Evolutionary conservation across 495 filamentous ascomycete genomes (phyloP).

Genomic region (Hypoxylon subgilvum): DNA sequence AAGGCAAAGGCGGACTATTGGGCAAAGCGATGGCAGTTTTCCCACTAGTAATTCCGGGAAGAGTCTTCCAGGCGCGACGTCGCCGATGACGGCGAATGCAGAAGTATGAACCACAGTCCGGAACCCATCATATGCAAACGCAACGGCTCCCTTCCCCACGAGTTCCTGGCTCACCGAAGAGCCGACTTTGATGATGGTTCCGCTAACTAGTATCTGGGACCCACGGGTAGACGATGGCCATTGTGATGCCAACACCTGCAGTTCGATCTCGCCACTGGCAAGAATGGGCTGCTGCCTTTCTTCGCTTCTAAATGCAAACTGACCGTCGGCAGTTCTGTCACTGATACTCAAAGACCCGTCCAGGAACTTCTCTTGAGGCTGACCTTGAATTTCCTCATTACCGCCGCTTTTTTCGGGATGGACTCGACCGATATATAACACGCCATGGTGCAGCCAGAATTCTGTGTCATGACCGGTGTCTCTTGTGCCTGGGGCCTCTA

Average conservation of each 20-base stretch:
- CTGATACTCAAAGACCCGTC: conserved; percentile 9
- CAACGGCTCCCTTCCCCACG: conserved; percentile 5
- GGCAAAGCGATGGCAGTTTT: conserved; percentile 16
- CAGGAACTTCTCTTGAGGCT: conserved; percentile 8
- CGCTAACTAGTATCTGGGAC: conserved; percentile 16
- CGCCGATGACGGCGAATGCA: conserved; percentile 17
- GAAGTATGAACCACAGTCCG: conserved; percentile 22
- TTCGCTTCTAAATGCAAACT: conserved; percentile 26
- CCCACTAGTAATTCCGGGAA: conserved; percentile 1
- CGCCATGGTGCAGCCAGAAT: conserved; percentile 36
- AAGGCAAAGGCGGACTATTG: conserved; percentile 13
- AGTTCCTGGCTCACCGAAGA: conserved; percentile 5
- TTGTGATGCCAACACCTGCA: conserved; percentile 24
- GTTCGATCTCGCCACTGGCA: conserved; percentile 16
- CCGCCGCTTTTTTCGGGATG: conserved; percentile 4
- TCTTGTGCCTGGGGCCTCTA: conserved; percentile 18
- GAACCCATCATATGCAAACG: conserved; percentile 21
- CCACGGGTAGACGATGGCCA: conserved; percentile 18
- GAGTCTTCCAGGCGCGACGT: not conserved
- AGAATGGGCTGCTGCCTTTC: not conserved
- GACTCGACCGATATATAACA: conserved; percentile 26
- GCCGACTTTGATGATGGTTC: conserved; percentile 11
- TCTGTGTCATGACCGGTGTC: conserved; percentile 33
- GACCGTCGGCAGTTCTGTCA: conserved; percentile 6
- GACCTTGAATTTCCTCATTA: not conserved